Conservation (phyloP, 2,329 filamentous ascomycete species). For the Diplodia seriata region DNA sequence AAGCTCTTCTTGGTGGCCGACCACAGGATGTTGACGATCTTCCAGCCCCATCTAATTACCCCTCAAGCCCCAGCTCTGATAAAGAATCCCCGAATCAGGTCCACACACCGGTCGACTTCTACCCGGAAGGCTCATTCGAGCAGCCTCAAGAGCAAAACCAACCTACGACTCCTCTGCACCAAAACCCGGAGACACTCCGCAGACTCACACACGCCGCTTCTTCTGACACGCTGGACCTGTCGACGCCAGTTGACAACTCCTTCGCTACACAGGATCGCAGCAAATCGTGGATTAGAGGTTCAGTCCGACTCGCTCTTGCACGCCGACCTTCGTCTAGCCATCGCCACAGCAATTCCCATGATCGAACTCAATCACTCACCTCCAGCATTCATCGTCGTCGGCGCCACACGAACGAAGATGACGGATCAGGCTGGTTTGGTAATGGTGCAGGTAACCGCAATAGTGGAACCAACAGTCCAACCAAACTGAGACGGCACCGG, state of each 20-base stretch:
- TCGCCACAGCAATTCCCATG: conserved; percentile 24
- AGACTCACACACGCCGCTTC: conserved; percentile 15
- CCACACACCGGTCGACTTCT: conserved; percentile 16
- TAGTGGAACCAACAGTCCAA: conserved; percentile 21
- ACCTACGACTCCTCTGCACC: neutral
- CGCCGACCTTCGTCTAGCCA: conserved; percentile 35
- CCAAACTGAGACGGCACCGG: conserved; percentile 22
- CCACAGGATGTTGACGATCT: conserved; percentile 38
- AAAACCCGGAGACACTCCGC: neutral
- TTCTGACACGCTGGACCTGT: conserved; percentile 32
- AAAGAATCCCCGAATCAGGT: conserved; percentile 13
- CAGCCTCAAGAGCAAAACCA: neutral
- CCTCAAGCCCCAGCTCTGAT: conserved; percentile 8
- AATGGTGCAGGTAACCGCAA: conserved; percentile 12
- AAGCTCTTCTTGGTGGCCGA: conserved; percentile 57
- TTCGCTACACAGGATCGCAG: conserved; percentile 40
- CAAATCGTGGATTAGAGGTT: conserved; percentile 47
- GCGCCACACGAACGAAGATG: conserved; percentile 25
- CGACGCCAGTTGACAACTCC: conserved; percentile 31
- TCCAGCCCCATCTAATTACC: conserved; percentile 3
- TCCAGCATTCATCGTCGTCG: conserved; percentile 16
- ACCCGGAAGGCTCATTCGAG: neutral
- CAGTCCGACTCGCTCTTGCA: conserved; percentile 45
- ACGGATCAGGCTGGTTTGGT: conserved; percentile 28
- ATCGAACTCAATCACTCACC: conserved; percentile 26